Conservation (phyloP, 2,329 filamentous ascomycete genomes). For the Aureobasidium sp. region DNA sequence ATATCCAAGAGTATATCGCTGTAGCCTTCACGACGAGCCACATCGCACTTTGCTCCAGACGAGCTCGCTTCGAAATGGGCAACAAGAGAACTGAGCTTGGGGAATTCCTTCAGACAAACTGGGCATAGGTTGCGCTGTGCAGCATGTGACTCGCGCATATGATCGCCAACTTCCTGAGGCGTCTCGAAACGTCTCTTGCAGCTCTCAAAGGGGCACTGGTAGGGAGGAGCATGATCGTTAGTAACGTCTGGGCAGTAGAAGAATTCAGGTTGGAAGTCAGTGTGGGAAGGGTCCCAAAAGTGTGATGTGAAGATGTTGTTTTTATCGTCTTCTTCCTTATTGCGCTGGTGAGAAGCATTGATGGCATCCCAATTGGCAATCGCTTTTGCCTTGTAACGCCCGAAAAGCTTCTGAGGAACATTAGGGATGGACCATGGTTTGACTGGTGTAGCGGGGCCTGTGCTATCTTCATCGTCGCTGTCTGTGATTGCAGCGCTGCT, state of each 20-base stretch:
- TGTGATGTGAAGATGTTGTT: conserved; percentile 30
- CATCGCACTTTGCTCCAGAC: conserved; percentile 22
- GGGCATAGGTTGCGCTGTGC: conserved; percentile 30
- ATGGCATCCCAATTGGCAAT: conserved; percentile 22
- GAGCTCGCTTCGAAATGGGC: conserved; percentile 31
- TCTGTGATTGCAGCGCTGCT: neutral
- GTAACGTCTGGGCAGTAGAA: conserved; percentile 27
- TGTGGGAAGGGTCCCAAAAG: conserved; percentile 42
- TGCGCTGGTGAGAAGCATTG: neutral
- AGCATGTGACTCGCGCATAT: conserved; percentile 30
- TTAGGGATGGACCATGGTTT: conserved; percentile 14
- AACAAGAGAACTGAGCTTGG: conserved; percentile 28
- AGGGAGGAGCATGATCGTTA: conserved; percentile 25
- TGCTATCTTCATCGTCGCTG: neutral
- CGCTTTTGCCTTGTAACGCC: conserved; percentile 24
- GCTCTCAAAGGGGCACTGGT: conserved; percentile 43
- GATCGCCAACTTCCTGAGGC: conserved; percentile 24
- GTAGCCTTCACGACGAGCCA: conserved; percentile 29
- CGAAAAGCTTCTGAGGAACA: conserved; percentile 21
- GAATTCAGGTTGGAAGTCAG: conserved; percentile 37
- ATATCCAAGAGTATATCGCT: conserved; percentile 29
- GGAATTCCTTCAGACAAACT: conserved; percentile 32
- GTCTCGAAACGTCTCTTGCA: conserved; percentile 35
- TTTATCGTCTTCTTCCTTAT: conserved; percentile 5
- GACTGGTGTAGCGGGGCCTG: neutral